phyloP scores from a whole-genome alignment of 805 yeast genomes.

The Candida stauntonica region DNA sequence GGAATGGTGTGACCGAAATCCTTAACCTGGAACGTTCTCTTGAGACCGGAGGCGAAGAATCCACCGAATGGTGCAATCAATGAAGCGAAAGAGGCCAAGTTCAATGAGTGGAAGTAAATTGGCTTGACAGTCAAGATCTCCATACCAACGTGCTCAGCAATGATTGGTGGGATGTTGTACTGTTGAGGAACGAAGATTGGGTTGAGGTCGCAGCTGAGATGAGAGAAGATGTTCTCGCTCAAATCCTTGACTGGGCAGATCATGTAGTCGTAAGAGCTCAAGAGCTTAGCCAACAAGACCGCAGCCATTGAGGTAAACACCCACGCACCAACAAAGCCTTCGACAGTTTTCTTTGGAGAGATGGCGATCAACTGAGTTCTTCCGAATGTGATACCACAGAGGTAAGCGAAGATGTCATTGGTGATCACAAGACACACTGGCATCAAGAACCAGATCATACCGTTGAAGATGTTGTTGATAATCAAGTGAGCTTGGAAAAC shows the following conservation, averaged over 20 bases:
- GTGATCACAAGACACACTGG: slow-evolving; percentile 91
- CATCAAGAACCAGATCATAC: slow-evolving; percentile 89
- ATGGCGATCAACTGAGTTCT: slow-evolving; percentile 86
- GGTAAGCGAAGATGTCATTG: slow-evolving; percentile 93
- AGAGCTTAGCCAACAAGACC: slow-evolving; percentile 55
- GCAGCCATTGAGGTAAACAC: slow-evolving; percentile 80
- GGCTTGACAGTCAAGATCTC: slow-evolving; percentile 69
- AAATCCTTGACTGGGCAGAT: slow-evolving; percentile 82
- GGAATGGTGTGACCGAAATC: slow-evolving; percentile 99
- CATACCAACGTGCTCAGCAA: slow-evolving; percentile 45
- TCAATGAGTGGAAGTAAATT: slow-evolving; percentile 81
- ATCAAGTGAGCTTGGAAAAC: slow-evolving; percentile 93
- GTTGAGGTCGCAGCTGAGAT: slow-evolving; percentile 73
- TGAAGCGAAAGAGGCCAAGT: slow-evolving; percentile 91
- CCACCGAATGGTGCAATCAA: slow-evolving; percentile 98
- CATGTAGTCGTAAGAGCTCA: slow-evolving; percentile 66
- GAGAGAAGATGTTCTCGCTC: slow-evolving; percentile 54
- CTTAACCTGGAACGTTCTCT: slow-evolving; percentile 92
- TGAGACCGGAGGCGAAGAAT: slow-evolving; percentile 95
- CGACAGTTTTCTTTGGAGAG: slow-evolving; percentile 96
- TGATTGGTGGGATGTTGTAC: slow-evolving; percentile 66
- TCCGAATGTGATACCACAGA: slow-evolving; percentile 97
- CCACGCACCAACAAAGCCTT: slow-evolving; percentile 98
- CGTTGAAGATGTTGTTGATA: slow-evolving; percentile 82
- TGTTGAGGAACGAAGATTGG: slow-evolving; percentile 85